These are phyloP conservation scores for Colletotrichum somersetense DNA, from an alignment of 2,329 filamentous ascomycete species.

Conservation along the genomic window DNA sequence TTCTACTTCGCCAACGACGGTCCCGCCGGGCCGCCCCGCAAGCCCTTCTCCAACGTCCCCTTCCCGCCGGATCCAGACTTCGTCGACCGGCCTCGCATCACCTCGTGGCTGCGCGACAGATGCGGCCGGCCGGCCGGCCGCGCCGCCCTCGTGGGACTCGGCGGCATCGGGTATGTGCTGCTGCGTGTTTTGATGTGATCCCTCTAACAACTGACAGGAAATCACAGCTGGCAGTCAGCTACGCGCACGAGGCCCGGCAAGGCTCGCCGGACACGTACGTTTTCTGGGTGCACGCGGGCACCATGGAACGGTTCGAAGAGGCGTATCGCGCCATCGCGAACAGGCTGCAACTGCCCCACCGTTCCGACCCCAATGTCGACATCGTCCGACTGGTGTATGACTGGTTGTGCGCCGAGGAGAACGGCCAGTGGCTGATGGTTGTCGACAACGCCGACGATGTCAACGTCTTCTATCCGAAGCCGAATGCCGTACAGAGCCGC, in stretches of 20 bases:
- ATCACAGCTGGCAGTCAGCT: neutral
- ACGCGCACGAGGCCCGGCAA: neutral
- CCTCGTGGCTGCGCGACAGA: neutral
- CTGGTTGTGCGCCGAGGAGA: neutral
- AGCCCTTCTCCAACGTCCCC: neutral
- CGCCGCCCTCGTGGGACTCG: neutral
- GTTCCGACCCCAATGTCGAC: neutral
- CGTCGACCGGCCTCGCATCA: neutral
- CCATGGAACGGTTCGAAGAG: neutral
- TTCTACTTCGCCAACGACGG: neutral
- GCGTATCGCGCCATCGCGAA: neutral
- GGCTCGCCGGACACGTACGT: neutral
- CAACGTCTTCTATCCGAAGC: neutral
- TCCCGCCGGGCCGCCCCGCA: neutral
- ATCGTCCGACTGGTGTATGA: neutral
- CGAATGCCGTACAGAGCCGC: neutral
- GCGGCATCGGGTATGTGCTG: neutral
- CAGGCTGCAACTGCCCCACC: neutral
- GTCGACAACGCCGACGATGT: constrained; percentile 2
- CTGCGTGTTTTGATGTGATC: neutral
- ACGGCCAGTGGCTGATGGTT: neutral
- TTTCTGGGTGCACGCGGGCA: constrained; percentile 3
- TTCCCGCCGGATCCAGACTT: neutral
- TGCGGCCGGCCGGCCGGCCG: neutral
- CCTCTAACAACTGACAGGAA: neutral